Base-by-base conservation (phyloP, 2,329 filamentous ascomycete species). In the Massarina eburnea region DNA sequence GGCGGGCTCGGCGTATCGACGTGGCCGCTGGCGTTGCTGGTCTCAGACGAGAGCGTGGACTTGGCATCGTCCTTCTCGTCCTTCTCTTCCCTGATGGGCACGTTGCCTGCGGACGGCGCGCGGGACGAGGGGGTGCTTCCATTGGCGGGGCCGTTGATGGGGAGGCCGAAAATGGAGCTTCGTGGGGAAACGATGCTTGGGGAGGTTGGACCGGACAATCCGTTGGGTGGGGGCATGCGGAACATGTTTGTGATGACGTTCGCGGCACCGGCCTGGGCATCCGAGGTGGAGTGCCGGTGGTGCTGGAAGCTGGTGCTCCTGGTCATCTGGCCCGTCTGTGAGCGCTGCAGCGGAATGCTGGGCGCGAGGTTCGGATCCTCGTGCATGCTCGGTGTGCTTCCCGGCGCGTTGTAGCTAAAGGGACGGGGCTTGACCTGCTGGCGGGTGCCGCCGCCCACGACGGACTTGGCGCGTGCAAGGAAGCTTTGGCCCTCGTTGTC, bases 161-260 rank as follows among this genome's bases (percentile, higher is more conserved):
- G 71, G 36, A 71, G 55, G 22, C 71, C 55, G 70, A 75, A 57
- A 73, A 71, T 61, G 18, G 63, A 66, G 57, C 64, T 68, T 43
- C 68, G 55, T 3, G 68, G 61, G 45, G 67, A 67, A 24, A 64
- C 64, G 39, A 71, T 52, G 45, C 68, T 57, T 35, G 67, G 64
- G 24, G 82, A 83, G 61, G 82, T 70, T n/a, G 68, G 66, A 20
- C 68, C 82, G 54, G 55, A 52, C 34, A 32, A 62, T 8, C 56
- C 56, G 8, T 53, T 61, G 8, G 68, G 56, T 3, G 71, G 66
- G 8, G 84, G 81, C 12, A 86, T 86, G 62, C 85, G 86, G 74
- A 95, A 95, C 88, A 96, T 95, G 70, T 91, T 91, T 59, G 89
- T 89, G 39, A 96, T 86, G 22, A 95, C 81, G 48, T 80, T 83